These are phyloP conservation scores for Scheffersomyces insectosa DNA, from an alignment of 1,139 yeast genomes.

Conservation along the genomic window DNA sequence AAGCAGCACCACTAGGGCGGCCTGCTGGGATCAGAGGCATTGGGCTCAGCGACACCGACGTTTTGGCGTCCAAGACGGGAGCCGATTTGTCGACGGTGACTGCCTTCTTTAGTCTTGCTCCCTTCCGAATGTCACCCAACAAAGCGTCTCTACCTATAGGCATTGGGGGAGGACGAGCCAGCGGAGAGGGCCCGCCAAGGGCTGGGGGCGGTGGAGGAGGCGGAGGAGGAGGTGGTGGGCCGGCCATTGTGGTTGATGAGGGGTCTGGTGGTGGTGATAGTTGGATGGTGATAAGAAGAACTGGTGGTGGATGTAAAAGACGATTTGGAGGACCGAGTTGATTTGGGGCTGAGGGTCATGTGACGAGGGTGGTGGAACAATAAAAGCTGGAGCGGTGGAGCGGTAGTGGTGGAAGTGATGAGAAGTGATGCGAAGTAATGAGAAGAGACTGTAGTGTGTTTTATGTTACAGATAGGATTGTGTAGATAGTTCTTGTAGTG, in stretches of 20 bases:
- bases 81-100: slow-evolving; percentile 48
- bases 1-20: slow-evolving; percentile 8
- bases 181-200: slow-evolving; percentile 10
- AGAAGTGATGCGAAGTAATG: too few species aligned
- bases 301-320: too few species aligned
- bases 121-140: slow-evolving; percentile 84
- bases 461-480: too few species aligned
- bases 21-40: slow-evolving; percentile 12
- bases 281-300: too few species aligned
- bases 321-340: too few species aligned
- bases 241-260: slow-evolving; percentile 16
- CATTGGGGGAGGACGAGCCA: slow-evolving; percentile 34
- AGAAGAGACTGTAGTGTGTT: too few species aligned
- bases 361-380: too few species aligned
- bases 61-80: slow-evolving; percentile 40
- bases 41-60: slow-evolving; percentile 10
- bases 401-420: too few species aligned
- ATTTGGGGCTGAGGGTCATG: too few species aligned
- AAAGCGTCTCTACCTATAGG: slow-evolving; percentile 72
- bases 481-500: too few species aligned
- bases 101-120: slow-evolving; percentile 72
- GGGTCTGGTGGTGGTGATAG: too few species aligned
- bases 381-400: too few species aligned
- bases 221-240: slow-evolving; percentile 21
- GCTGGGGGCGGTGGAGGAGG: slow-evolving; percentile 14